A percentile compares a stretch with the other conserved stretches of the same genome.
Conservation (phyloP, 208 protist species). For the Naegleria lovaniensis region DNA sequence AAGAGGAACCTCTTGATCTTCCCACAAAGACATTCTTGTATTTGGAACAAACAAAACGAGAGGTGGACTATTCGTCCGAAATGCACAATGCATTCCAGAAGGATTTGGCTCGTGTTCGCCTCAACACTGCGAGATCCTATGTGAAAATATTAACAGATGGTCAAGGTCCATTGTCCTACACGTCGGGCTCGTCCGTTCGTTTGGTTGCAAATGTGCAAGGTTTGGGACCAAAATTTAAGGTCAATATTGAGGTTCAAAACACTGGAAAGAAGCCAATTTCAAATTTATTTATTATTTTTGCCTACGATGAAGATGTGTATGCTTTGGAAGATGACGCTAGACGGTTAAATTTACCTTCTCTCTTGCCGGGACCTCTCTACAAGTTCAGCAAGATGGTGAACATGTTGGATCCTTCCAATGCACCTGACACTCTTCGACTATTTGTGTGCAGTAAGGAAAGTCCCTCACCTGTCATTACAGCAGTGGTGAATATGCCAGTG, state of each 20-base stretch:
- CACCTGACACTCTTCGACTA: not conserved
- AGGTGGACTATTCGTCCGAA: constrained; percentile 65
- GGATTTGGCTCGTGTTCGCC: constrained; percentile 73
- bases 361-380: not conserved
- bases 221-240: constrained; percentile 76
- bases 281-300: not conserved
- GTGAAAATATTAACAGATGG: constrained; percentile 60
- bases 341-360: not conserved
- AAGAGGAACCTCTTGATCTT: constrained; percentile 79
- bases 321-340: not conserved
- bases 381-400: not conserved
- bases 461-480: not conserved
- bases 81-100: constrained; percentile 84
- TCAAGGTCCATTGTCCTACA: constrained; percentile 34
- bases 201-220: constrained; percentile 70
- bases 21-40: constrained; percentile 84
- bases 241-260: constrained; percentile 72
- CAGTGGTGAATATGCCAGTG: constrained; percentile 7
- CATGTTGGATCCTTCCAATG: not conserved
- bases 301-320: not conserved
- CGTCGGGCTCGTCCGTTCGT: constrained; percentile 35
- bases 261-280: constrained; percentile 37
- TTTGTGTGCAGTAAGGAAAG: not conserved
- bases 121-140: constrained; percentile 74
- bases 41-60: constrained; percentile 77